These are phyloP conservation scores for Ustilago esculenta DNA, from an alignment of 1,284 basidiomycete species.

Conservation along the genomic window DNA sequence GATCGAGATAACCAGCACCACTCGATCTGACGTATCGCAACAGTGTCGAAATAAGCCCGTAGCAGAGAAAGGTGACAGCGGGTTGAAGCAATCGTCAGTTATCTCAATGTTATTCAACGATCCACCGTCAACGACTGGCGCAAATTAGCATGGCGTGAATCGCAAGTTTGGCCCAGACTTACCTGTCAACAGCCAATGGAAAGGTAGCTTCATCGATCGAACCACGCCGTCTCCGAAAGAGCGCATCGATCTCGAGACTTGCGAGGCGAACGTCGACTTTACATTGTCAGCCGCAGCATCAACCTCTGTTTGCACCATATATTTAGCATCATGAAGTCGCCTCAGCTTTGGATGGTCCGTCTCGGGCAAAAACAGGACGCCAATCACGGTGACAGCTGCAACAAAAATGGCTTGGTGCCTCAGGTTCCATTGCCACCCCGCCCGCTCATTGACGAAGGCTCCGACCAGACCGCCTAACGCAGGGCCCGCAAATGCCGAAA, in stretches of 20 bases:
- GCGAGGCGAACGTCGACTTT: background rate
- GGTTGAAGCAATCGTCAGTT: too few species aligned
- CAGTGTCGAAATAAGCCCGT: too few species aligned
- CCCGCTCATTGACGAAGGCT: slow-evolving; percentile 38
- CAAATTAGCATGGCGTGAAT: too few species aligned
- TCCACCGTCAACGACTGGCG: background rate
- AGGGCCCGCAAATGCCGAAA: slow-evolving; percentile 39
- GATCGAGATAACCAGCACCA: slow-evolving; percentile 41
- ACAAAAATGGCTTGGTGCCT: slow-evolving; percentile 50
- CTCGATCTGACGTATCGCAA: too few species aligned
- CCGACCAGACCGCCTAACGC: slow-evolving; percentile 32
- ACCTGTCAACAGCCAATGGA: slow-evolving; percentile 31
- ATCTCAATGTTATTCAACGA: too few species aligned
- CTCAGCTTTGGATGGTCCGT: slow-evolving; percentile 36
- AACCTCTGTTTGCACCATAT: background rate
- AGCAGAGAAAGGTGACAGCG: too few species aligned
- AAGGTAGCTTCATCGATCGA: slow-evolving; percentile 25
- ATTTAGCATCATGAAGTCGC: slow-evolving; percentile 28
- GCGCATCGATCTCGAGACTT: background rate
- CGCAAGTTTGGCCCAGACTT: background rate
- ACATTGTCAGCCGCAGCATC: background rate
- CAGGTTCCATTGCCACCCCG: slow-evolving; percentile 47
- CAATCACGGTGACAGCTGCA: slow-evolving; percentile 23
- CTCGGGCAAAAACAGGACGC: slow-evolving; percentile 44
- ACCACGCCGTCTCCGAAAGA: slow-evolving; percentile 6